phyloP scores from a whole-genome alignment of 1,284 basidiomycete species.

The Trametes sp. region DNA sequence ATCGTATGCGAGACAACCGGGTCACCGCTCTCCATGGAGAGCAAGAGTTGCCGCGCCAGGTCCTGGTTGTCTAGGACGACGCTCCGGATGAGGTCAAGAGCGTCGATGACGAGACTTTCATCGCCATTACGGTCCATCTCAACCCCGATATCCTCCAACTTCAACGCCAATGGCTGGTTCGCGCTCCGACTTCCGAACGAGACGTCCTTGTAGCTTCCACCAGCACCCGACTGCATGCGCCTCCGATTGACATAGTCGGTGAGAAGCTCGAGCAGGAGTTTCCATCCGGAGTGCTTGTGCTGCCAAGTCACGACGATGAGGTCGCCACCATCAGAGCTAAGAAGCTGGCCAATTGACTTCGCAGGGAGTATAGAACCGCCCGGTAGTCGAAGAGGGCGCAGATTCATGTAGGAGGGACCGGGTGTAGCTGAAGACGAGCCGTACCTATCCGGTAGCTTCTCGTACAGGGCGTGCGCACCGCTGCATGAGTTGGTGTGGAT shows the following conservation, averaged over 20 bases:
- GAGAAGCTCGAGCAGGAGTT: constrained; percentile 78
- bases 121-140: constrained; percentile 64
- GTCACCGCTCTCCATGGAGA: constrained; percentile 66
- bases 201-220: constrained; percentile 56
- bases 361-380: constrained; percentile 76
- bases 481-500: constrained; percentile 66
- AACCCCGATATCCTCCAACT: constrained; percentile 74
- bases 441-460: constrained; percentile 68
- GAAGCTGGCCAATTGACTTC: constrained; percentile 72
- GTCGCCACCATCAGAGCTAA: constrained; percentile 77
- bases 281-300: constrained; percentile 84
- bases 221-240: constrained; percentile 46
- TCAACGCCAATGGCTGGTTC: constrained; percentile 52
- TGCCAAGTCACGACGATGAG: constrained; percentile 83
- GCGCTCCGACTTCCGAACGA: constrained; percentile 54
- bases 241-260: constrained; percentile 73
- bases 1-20: constrained; percentile 60
- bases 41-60: constrained; percentile 71
- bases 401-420: constrained; percentile 70
- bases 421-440: constrained; percentile 57
- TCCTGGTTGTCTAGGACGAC: constrained; percentile 73
- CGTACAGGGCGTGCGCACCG: constrained; percentile 73
- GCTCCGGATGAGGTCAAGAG: constrained; percentile 81
- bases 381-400: constrained; percentile 74
- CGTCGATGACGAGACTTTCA: constrained; percentile 71